Conservation (phyloP, 305 asterid species). For the Rubia tinctorum region DNA sequence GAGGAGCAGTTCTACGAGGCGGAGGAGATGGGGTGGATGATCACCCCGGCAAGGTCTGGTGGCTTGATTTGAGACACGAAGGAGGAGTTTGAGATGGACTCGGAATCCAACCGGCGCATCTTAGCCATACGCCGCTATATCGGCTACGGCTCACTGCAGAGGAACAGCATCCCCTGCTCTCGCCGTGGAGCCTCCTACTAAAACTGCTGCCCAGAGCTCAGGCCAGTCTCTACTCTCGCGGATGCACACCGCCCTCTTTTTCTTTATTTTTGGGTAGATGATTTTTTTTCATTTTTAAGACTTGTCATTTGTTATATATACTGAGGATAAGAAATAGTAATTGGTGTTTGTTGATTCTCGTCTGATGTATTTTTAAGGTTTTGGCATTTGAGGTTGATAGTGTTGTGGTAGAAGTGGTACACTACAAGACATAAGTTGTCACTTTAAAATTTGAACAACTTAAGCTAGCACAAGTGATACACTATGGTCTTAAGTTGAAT, state of each 20-base stretch:
- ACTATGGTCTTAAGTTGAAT: too few relatives aligned
- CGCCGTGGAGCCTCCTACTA: conserved; percentile 57
- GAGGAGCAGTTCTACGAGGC: conserved; percentile 6
- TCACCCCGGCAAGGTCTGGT: conserved; percentile 28
- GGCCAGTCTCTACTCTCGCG: conserved; percentile 55
- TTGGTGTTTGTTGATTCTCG: conserved; percentile 11
- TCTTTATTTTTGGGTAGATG: conserved; percentile 1
- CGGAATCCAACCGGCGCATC: conserved; percentile 50
- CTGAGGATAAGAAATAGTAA: conserved; percentile 8
- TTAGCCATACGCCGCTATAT: conserved; percentile 42
- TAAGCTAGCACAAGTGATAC: too few relatives aligned
- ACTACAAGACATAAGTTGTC: too few relatives aligned
- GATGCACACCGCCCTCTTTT: conserved; percentile 7
- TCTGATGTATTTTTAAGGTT: too few relatives aligned
- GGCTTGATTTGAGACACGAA: conserved; percentile 24
- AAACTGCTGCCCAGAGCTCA: conserved; percentile 63
- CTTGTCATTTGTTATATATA: conserved; percentile 23
- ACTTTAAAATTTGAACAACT: too few relatives aligned
- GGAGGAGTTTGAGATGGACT: conserved; percentile 45
- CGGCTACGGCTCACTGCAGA: conserved; percentile 63
- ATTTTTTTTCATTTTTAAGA: background rate
- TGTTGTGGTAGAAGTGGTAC: too few relatives aligned
- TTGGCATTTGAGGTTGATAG: too few relatives aligned
- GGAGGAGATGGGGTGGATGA: conserved; percentile 28
- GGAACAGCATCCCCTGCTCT: conserved; percentile 63